Evolutionary conservation across 2,329 filamentous ascomycete species (phyloP), one percentile per base, ranked within the genome.

Genomic region (Botrytis hyacinthi): DNA sequence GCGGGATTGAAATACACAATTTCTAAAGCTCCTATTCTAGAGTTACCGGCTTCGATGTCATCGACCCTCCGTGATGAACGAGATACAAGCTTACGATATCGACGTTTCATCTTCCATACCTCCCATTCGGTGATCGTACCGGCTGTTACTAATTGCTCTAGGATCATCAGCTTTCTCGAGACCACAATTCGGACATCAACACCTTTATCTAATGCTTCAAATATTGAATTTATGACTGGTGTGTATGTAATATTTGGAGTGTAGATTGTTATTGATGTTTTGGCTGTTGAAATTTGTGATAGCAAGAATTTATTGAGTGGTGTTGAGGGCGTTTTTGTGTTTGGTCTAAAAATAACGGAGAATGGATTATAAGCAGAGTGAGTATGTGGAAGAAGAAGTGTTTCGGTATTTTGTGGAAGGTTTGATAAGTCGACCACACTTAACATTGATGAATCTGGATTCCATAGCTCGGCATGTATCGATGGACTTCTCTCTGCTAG

Each of bases 111-210:
- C 63, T 83, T 85, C 42, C 83, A 84, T 7, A 96, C 79, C 75
- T 91, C 92, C 75, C 88, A 84, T 0, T 88, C 85, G 0, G 93
- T 95, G 0, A 91, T 93, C 0, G 91, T 94, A 0, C 91, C 91
- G 0, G 92, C 90, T 0, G 93, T 96, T 37, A 93, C 84, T n/a
- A 96, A 84, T 80, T 97, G 93, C 82, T 97, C 93, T 44, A 93
- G 82, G 26, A 92, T 80, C 92, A 94, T 95, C 85, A 95, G 90
- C 22, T 85, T 84, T 74, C 86, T 86, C 76, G 89, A 91, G 0
- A 92, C 94, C 10, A 92, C 84, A 61, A 95, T 86, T 12, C 84
- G 84, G 1, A 97, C 88, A 71, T 91, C 82, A 18, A 96, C 87
- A 1, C 93, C 92, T 1, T 92, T 86, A 5, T 82, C 77, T 0